Evolutionary conservation across 352 stramenopile genomes (phyloP).

Genomic region (Phytophthora sp.): DNA sequence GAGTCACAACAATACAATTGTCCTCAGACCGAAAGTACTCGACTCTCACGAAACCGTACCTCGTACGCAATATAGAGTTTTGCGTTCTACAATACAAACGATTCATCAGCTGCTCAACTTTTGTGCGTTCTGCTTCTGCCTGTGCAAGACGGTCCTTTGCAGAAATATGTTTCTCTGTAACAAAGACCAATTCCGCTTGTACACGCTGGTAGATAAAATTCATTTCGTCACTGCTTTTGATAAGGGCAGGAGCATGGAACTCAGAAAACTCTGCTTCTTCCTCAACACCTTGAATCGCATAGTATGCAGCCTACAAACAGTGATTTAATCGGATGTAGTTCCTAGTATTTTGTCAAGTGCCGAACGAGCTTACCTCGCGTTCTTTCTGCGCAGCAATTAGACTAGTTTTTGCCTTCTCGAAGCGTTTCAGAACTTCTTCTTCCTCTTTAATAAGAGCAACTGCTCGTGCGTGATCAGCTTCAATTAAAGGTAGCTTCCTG

Average conservation of each 20-base stretch:
- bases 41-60: slow-evolving; percentile 52
- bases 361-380: slow-evolving; percentile 46
- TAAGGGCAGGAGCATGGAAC: slow-evolving; percentile 65
- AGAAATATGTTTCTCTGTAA: slow-evolving; percentile 18
- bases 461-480: slow-evolving; percentile 57
- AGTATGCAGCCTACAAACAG: slow-evolving; percentile 38
- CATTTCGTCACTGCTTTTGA: slow-evolving; percentile 71
- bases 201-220: slow-evolving; percentile 43
- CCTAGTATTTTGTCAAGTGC: no score
- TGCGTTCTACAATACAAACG: slow-evolving; percentile 48
- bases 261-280: slow-evolving; percentile 82
- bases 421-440: slow-evolving; percentile 20
- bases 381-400: slow-evolving; percentile 44
- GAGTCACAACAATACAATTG: slow-evolving; percentile 49
- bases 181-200: slow-evolving; percentile 26
- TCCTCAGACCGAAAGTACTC: slow-evolving; percentile 63
- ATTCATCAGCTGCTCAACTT: slow-evolving; percentile 36
- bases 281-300: slow-evolving; percentile 70
- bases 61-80: slow-evolving; percentile 48
- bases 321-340: not conserved
- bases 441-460: slow-evolving; percentile 56
- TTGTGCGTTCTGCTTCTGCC: slow-evolving; percentile 16
- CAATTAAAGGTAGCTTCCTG: slow-evolving; percentile 61
- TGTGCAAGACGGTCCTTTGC: slow-evolving; percentile 24
- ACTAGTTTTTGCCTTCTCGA: slow-evolving; percentile 35